A percentile compares a stretch with the other conserved stretches of the same genome.
Evolutionary conservation across 768 basidiomycete species (phyloP).

Genomic region (Trametes coccinea): DNA sequence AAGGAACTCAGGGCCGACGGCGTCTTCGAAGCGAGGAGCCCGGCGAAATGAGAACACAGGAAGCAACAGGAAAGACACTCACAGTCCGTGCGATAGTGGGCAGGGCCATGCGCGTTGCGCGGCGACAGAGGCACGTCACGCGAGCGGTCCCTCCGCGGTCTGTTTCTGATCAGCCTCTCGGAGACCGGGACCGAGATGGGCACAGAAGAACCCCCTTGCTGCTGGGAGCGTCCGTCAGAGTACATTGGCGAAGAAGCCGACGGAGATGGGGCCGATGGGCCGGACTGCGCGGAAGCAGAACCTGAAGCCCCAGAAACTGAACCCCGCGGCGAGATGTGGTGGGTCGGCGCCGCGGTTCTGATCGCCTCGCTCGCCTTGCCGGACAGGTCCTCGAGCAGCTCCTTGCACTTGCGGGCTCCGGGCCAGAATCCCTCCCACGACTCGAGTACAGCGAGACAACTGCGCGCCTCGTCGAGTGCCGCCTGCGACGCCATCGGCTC

Average conservation of each 20-base stretch:
- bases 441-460: constrained; percentile 67
- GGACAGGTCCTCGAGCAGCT: constrained; percentile 68
- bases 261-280: constrained; percentile 20
- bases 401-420: constrained; percentile 84
- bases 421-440: constrained; percentile 89
- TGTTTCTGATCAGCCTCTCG: constrained; percentile 29
- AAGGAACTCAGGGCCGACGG: too few relatives aligned
- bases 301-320: background rate
- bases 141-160: constrained; percentile 34
- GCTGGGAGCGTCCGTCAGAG: constrained; percentile 20
- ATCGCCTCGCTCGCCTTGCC: constrained; percentile 73
- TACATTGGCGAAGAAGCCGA: constrained; percentile 20
- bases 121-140: constrained; percentile 35
- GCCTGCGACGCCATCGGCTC: constrained; percentile 63
- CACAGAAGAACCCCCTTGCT: constrained; percentile 7
- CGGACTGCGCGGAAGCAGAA: background rate
- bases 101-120: constrained; percentile 27
- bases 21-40: too few relatives aligned
- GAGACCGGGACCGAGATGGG: constrained; percentile 26
- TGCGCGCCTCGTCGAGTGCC: constrained; percentile 83
- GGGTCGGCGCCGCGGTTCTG: constrained; percentile 27
- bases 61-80: constrained; percentile 20
- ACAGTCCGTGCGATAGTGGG: constrained; percentile 36
- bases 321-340: constrained; percentile 24
- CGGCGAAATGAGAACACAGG: background rate